phyloP scores from a whole-genome alignment of 139 green algal species.

The Chlamydomonas sp. region DNA sequence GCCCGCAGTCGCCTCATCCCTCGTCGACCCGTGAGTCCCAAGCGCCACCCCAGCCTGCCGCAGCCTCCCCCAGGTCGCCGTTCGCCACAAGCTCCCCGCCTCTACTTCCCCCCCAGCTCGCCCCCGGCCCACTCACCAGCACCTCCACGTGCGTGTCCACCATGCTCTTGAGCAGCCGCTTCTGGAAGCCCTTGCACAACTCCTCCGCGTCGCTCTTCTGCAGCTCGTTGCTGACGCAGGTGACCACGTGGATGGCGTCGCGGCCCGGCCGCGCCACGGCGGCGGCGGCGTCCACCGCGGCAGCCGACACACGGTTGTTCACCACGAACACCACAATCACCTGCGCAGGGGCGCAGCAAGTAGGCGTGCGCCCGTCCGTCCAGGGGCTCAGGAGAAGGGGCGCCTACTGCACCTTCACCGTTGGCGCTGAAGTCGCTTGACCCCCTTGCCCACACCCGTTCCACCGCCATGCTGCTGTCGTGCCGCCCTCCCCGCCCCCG shows the following conservation, averaged over 20 bases:
- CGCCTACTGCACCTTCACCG: background rate
- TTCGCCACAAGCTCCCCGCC: too few relatives aligned
- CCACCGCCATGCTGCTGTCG: background rate
- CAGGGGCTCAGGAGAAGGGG: background rate
- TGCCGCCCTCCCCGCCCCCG: background rate
- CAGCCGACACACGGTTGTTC: slow-evolving; percentile 30
- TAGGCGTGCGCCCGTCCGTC: background rate
- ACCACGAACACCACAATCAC: slow-evolving; percentile 39
- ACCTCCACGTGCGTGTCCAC: slow-evolving; percentile 10
- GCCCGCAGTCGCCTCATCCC: too few relatives aligned
- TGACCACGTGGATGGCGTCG: slow-evolving; percentile 44
- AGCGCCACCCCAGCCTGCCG: too few relatives aligned
- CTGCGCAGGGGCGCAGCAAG: background rate
- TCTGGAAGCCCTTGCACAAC: slow-evolving; percentile 25
- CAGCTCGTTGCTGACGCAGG: slow-evolving; percentile 10
- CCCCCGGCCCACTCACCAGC: background rate
- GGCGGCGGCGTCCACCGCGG: slow-evolving; percentile 26
- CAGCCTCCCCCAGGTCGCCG: too few relatives aligned
- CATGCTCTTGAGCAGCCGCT: slow-evolving; percentile 41
- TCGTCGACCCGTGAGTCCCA: too few relatives aligned
- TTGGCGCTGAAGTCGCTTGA: background rate
- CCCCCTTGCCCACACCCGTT: background rate
- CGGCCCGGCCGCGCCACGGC: slow-evolving; percentile 19
- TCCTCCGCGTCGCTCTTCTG: slow-evolving; percentile 23
- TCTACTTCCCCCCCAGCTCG: too few relatives aligned